Evolutionary conservation across 2,329 filamentous ascomycete species (phyloP), one percentile per base, ranked within the genome.

Genomic region (Penicillium sp.): DNA sequence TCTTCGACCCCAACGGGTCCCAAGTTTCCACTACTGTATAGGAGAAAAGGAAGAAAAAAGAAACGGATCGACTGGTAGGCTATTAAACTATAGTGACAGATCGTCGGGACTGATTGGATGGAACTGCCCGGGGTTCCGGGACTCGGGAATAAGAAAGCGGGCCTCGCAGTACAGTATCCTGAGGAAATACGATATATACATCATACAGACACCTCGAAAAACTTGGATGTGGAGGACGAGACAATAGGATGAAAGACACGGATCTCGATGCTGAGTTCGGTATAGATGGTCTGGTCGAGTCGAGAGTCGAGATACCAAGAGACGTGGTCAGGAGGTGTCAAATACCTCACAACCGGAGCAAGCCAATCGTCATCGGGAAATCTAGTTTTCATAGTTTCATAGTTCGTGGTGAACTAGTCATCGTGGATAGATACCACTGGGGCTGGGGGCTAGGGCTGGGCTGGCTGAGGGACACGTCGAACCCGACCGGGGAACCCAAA

Each of bases 401-500:
- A 31, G 31, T 31, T 31, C 31, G 8, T 10, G 7, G 8, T 10
- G 31, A 31, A 31, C 31, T 31, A 31, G 31, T 31, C 31, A 20
- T 41, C 38, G 38, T 31, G 14, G 43, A 47, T 47, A n/a, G 43
- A 47, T 28, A 28, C 43, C 3, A 28, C 42, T 45, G 25, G 43
- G 43, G 38, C 17, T 41, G 38, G 38, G 38, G 38, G 38, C 38
- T 45, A 6, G 8, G 20, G 34, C 34, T 22, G 48, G 31, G 52
- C 52, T 55, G 52, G 52, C 52, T 55, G 52, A 55, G 34, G 52
- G 52, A 55, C 39, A 55, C 52, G 52, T 52, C 47, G 48, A 43
- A 45, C 35, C 38, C 22, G 28, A 35, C 25, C 28, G 28, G 39
- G 42, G 34, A 45, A 14, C 2, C 31, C 31, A 35, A 34, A 5